Evolutionary conservation across 805 yeast species (phyloP), one percentile per base, ranked within the genome.

Genomic region (Yarrowia phangngaensis): DNA sequence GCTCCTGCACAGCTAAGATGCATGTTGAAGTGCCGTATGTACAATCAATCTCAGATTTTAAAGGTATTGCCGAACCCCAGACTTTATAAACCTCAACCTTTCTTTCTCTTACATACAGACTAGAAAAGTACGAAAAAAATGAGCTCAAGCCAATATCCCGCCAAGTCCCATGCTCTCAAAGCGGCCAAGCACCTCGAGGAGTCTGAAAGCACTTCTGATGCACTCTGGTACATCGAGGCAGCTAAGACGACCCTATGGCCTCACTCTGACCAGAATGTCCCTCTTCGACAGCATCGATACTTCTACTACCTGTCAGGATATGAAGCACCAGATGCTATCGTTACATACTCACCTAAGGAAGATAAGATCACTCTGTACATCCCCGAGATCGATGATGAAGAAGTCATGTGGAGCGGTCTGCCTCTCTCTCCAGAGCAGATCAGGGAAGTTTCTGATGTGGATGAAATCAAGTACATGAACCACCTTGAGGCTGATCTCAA

Each of bases 381-480:
- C 45, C 97, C 97, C 1, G 76, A 83, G 47, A 72, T 90, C 29
- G 95, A 88, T 60, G 67, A 74, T 32, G 97, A 92, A 33, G 96
- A 86, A 61, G 83, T 90, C 31, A 83, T 92, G 87, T 90, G 98
- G 98, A 81, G 92, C 51, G 98, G 98, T 0, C 60, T 82, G 65
- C 98, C 98, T 4, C 54, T 86, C 46, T 68, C 77, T 29, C 54
- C 72, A 3, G 80, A 81, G 36, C 80, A 82, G 14, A 96, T 96
- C 0, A 48, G 64, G 40, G 61, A 69, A 15, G 72, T 70, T 53
- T 90, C 67, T 57, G 95, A 90, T 59, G 89, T 87, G 22, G 97
- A 92, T 63, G 82, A 78, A 32, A 94, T 89, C 36, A 64, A 76
- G 51, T 84, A 82, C 58, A 74, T 72, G 8, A 58, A 64, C n/a